Conservation (phyloP, 2,329 filamentous ascomycete genomes). For the Neopestalotiopsis rosae region DNA sequence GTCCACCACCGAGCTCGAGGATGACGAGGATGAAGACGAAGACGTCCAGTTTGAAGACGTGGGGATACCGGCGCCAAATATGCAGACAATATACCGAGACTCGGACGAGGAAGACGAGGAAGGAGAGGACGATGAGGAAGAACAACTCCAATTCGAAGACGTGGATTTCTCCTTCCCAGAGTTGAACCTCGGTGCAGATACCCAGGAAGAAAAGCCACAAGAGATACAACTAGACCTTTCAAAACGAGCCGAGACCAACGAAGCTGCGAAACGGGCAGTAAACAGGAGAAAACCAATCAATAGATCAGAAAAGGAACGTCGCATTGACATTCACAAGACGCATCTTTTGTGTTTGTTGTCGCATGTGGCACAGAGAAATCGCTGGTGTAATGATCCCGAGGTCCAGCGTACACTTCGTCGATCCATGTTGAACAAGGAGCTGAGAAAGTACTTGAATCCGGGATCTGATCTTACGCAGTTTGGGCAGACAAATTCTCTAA, state of each 20-base stretch:
- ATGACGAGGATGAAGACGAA: constrained; percentile 45
- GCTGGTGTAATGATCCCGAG: constrained; percentile 82
- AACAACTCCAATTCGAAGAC: constrained; percentile 53
- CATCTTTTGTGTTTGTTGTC: constrained; percentile 84
- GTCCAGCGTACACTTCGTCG: constrained; percentile 71
- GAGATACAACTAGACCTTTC: constrained; percentile 60
- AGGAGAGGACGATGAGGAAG: constrained; percentile 46
- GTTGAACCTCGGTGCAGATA: constrained; percentile 23
- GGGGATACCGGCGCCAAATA: constrained; percentile 48
- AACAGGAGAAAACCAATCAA: constrained; percentile 58
- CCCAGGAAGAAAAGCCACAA: constrained; percentile 21
- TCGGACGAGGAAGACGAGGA: constrained; percentile 50
- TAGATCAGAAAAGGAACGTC: constrained; percentile 57
- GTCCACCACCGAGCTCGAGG: constrained; percentile 22
- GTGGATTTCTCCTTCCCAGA: constrained; percentile 46
- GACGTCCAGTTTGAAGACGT: constrained; percentile 58
- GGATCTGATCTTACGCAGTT: constrained; percentile 73
- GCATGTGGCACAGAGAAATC: constrained; percentile 78
- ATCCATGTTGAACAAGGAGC: constrained; percentile 67
- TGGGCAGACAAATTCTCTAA: constrained; percentile 75
- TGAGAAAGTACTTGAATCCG: constrained; percentile 71
- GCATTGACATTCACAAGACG: constrained; percentile 82
- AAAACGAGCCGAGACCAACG: constrained; percentile 43
- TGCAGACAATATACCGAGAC: constrained; percentile 57
- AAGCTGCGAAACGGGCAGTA: constrained; percentile 32